Base-by-base conservation (phyloP, 257 asterid species). In the Solanum etuberosum region DNA sequence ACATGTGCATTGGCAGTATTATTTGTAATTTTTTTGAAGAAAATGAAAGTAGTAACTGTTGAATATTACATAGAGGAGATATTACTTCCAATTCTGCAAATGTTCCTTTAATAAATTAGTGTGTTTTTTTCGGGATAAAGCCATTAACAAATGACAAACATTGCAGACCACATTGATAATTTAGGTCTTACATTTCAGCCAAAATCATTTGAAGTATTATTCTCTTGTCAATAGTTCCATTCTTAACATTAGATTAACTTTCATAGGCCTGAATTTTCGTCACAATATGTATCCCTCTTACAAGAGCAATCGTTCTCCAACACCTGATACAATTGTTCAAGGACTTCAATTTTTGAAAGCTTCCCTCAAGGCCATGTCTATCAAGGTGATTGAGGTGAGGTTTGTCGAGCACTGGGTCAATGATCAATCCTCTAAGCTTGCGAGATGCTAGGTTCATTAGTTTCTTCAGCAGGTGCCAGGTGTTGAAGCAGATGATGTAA, bases 401-500 rank as follows among this genome's bases (percentile, higher is more conserved):
- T 54, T 86, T 15, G 25, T 86, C 57, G 46, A 23, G 34, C 43
- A 37, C 70, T 85, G 73, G 86, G 29, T 86, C n/a, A 61, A 61
- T 89, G 77, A 87, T 71, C 51, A 51, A n/a, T 76, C 76, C 37
- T 25, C 37, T 42, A 72, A 59, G 65, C 23, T 29, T 59, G 77
- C 38, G 67, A 57, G 61, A 20, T 70, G 38, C 65, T 23, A 37
- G 68, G 88, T 61, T 85, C 42, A 83, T 86, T 85, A 59, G 42
- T 86, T 86, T 91, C 88, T 80, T 87, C 76, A 86, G 88, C 94
- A 97, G 99, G 99, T 97, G 84, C 99, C 99, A 57, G 99, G 99
- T 51, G 99, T 97, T 84, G 99, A 97, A 92, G 99, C 99, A 74
- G 99, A 97, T 94, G 99, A 97, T 90, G 99, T 97, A 35, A 97